Evolutionary conservation across 2,329 filamentous ascomycete genomes (phyloP).

Genomic region (Fusarium pseudograminearum): DNA sequence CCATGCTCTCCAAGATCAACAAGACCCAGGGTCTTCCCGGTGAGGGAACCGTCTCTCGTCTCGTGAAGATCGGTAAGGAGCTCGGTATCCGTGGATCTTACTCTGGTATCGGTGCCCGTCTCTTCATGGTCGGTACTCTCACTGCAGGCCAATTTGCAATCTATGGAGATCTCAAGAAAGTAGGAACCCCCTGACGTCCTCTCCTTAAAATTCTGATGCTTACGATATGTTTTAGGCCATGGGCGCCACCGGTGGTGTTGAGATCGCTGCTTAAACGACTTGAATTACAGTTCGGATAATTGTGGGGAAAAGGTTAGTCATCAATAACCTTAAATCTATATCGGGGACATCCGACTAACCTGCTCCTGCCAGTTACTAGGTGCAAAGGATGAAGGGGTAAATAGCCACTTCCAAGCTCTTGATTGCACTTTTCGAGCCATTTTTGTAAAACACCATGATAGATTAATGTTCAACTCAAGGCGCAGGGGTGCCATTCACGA

Average conservation of each 20-base stretch:
- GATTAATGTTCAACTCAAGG: constrained; percentile 12
- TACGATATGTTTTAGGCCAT: constrained; percentile 55
- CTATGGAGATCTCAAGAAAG: constrained; percentile 71
- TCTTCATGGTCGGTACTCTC: constrained; percentile 74
- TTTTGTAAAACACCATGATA: constrained; percentile 13
- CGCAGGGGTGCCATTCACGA: constrained; percentile 3
- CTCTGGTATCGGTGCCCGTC: constrained; percentile 81
- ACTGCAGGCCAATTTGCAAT: constrained; percentile 89
- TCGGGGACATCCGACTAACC: neutral
- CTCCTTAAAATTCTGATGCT: neutral
- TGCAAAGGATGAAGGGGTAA: neutral
- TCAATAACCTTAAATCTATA: neutral
- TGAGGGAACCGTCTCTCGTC: constrained; percentile 82
- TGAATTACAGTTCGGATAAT: constrained; percentile 7
- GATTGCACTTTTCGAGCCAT: constrained; percentile 8
- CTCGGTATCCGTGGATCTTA: constrained; percentile 83
- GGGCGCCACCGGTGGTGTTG: constrained; percentile 80
- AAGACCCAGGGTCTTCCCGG: constrained; percentile 90
- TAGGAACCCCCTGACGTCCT: constrained; percentile 45
- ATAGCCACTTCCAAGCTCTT: neutral
- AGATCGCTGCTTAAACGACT: constrained; percentile 62
- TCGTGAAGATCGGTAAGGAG: constrained; percentile 90
- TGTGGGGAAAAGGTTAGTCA: constrained; percentile 1
- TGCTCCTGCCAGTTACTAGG: neutral
- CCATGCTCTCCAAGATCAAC: constrained; percentile 97